Percentiles rank a stretch among this genome's conserved stretches.
These are phyloP conservation scores for Penicillium italicum DNA, from an alignment of 2,329 filamentous ascomycete species.

Conservation along the genomic window DNA sequence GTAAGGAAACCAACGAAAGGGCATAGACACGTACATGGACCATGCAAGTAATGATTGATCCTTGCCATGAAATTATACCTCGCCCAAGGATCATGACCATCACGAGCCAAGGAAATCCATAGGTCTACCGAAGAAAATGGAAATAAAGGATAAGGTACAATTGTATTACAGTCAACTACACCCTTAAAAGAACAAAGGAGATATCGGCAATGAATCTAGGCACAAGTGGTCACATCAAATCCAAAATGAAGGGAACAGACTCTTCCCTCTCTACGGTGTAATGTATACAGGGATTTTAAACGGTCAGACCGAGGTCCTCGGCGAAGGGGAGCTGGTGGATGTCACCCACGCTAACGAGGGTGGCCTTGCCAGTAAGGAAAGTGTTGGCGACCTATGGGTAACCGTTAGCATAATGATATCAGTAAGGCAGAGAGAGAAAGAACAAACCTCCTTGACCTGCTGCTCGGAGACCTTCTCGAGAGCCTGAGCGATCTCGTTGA, in stretches of 20 bases:
- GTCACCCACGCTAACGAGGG: conserved; percentile 86
- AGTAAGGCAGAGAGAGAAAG: not conserved
- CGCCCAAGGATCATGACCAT: not conserved
- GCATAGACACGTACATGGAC: not conserved
- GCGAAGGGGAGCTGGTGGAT: conserved; percentile 87
- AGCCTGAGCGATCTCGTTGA: conserved; percentile 72
- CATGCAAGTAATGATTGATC: not conserved
- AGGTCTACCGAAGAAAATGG: not conserved
- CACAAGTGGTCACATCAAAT: conserved; percentile 33
- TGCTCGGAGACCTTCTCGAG: conserved; percentile 79
- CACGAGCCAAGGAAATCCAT: not conserved
- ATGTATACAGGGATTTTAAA: conserved; percentile 59
- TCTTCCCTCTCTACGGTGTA: conserved; percentile 37
- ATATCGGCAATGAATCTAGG: conserved; percentile 40
- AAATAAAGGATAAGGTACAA: conserved; percentile 33
- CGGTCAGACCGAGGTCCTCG: conserved; percentile 87
- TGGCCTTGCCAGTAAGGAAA: conserved; percentile 82
- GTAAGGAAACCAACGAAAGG: not conserved
- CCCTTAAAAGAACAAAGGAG: conserved; percentile 32
- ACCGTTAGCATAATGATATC: conserved; percentile 23
- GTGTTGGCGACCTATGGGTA: conserved; percentile 72
- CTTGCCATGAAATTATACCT: not conserved
- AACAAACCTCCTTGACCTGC: conserved; percentile 77
- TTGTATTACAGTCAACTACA: conserved; percentile 43
- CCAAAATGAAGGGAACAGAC: conserved; percentile 25